A percentile compares a stretch with the other conserved stretches of the same genome.
phyloP scores from a whole-genome alignment of 176 grass and related monocot genomes.

The Bromus sterilis region DNA sequence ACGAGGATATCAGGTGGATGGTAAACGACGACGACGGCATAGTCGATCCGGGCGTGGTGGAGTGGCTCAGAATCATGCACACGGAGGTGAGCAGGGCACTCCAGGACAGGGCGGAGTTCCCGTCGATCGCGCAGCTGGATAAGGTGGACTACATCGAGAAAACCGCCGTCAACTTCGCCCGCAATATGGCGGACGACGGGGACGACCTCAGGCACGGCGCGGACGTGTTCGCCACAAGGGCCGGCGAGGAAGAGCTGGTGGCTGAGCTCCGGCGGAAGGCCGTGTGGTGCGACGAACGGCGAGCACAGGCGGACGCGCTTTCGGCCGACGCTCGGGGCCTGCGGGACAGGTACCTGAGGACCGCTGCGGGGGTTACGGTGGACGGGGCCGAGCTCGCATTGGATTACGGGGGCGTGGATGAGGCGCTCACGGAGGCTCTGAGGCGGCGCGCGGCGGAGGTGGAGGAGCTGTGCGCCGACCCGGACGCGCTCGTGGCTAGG shows the following conservation, averaged over 20 bases:
- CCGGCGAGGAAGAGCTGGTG: not conserved
- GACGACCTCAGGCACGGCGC: not conserved
- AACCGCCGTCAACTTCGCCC: not conserved
- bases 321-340: not conserved
- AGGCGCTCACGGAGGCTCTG: not conserved
- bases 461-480: not conserved
- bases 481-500: not conserved
- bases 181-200: not conserved
- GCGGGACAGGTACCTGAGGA: not conserved
- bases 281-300: not conserved
- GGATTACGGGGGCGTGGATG: not conserved
- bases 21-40: not conserved
- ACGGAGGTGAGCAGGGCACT: not conserved
- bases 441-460: not conserved
- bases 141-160: not conserved
- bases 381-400: not conserved
- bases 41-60: not conserved
- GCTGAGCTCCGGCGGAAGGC: not conserved
- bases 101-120: not conserved
- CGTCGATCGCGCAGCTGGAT: not conserved
- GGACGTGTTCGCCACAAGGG: not conserved
- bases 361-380: not conserved
- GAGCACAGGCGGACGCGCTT: not conserved
- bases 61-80: not conserved
- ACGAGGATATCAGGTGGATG: not conserved